phyloP scores from a whole-genome alignment of 768 basidiomycete species.

The Tricholoma terreum region DNA sequence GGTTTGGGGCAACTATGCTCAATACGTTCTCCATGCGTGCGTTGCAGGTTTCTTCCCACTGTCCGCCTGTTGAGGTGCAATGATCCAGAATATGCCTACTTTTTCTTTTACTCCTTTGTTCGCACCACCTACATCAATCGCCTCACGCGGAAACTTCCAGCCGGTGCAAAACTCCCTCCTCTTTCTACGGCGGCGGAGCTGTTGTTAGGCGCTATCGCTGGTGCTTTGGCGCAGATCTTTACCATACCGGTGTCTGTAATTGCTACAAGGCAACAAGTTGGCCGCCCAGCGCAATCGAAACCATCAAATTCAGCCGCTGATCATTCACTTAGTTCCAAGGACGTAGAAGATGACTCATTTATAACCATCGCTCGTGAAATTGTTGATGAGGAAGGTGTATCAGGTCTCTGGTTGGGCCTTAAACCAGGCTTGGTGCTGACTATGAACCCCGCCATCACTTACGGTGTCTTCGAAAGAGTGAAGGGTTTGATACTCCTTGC shows the following conservation, averaged over 20 bases:
- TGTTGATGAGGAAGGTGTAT: slow-evolving; percentile 81
- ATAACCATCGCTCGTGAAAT: slow-evolving; percentile 80
- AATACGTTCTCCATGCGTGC: slow-evolving; percentile 97
- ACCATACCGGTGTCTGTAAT: slow-evolving; percentile 98
- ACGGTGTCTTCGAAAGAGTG: slow-evolving; percentile 90
- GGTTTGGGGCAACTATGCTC: slow-evolving; percentile 95
- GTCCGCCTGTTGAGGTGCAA: background rate
- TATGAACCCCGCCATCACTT: slow-evolving; percentile 96
- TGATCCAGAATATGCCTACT: slow-evolving; percentile 92
- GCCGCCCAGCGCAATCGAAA: slow-evolving; percentile 34
- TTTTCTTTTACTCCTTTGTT: slow-evolving; percentile 97
- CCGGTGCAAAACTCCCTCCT: slow-evolving; percentile 57
- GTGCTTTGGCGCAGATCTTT: slow-evolving; percentile 94
- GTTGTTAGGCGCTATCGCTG: slow-evolving; percentile 85
- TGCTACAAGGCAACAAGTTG: slow-evolving; percentile 95
- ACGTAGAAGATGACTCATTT: slow-evolving; percentile 64
- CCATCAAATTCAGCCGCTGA: slow-evolving; percentile 1
- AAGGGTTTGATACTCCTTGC: slow-evolving; percentile 70
- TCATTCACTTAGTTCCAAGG: slow-evolving; percentile 10
- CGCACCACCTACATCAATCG: slow-evolving; percentile 79
- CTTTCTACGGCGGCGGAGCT: slow-evolving; percentile 81
- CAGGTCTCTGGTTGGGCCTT: slow-evolving; percentile 90
- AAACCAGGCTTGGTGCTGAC: slow-evolving; percentile 94
- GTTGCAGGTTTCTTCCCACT: slow-evolving; percentile 28
- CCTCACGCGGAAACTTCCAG: slow-evolving; percentile 52